Percentiles rank a stretch among this genome's conserved stretches.
Evolutionary conservation across 1,284 basidiomycete genomes (phyloP).

Genomic region (Trametes pubescens): DNA sequence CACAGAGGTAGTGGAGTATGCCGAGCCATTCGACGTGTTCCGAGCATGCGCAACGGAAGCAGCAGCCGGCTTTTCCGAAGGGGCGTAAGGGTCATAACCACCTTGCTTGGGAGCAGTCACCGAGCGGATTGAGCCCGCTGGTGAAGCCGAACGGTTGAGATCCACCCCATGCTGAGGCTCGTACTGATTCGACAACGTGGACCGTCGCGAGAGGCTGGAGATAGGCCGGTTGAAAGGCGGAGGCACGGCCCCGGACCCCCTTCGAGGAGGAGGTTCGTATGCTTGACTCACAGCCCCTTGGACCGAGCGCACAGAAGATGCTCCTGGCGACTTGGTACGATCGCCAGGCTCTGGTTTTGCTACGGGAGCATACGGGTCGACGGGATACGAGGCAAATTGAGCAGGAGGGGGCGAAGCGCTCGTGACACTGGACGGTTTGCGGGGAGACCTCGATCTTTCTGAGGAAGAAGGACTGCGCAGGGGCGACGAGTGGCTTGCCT

Average conservation of each 20-base stretch:
- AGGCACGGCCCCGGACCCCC: constrained; percentile 18
- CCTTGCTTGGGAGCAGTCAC: constrained; percentile 23
- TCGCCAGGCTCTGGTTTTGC: constrained; percentile 24
- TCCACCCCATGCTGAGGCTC: constrained; percentile 25
- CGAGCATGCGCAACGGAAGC: constrained; percentile 44
- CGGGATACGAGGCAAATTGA: constrained; percentile 17
- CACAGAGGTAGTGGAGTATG: constrained; percentile 48
- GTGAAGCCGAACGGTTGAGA: constrained; percentile 34
- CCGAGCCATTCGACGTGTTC: constrained; percentile 61
- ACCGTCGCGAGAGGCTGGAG: constrained; percentile 30
- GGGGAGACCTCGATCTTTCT: constrained; percentile 37
- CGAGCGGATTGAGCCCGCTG: constrained; percentile 39
- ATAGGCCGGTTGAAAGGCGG: constrained; percentile 23
- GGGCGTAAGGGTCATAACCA: constrained; percentile 38
- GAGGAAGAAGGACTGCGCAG: constrained; percentile 29
- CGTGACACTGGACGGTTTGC: constrained; percentile 25
- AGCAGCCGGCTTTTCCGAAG: constrained; percentile 22
- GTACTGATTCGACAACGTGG: constrained; percentile 28
- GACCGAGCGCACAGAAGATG: constrained; percentile 37
- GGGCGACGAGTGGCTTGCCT: constrained; percentile 25
- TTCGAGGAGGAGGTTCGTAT: constrained; percentile 21
- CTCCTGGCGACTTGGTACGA: constrained; percentile 38
- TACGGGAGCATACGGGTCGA: constrained; percentile 26
- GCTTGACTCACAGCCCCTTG: constrained; percentile 22
- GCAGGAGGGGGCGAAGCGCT: constrained; percentile 18